phyloP scores from a whole-genome alignment of 345 rosid genomes.

The Gossypium thurberi region DNA sequence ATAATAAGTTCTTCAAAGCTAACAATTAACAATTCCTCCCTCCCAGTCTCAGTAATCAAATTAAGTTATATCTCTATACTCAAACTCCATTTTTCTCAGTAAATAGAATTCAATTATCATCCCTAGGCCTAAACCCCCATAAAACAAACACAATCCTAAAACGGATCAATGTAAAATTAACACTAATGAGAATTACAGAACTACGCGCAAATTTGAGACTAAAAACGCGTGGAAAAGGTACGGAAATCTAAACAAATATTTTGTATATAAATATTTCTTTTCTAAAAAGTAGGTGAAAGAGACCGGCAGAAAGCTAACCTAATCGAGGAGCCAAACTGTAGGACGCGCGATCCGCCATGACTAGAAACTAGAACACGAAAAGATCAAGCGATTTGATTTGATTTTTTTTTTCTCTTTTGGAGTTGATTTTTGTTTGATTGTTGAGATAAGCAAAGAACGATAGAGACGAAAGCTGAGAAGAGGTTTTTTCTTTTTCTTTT shows the following conservation, averaged over 20 bases:
- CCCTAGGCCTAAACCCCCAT: neutral
- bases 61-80: neutral
- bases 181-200: neutral
- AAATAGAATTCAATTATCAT: neutral
- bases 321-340: conserved; percentile 34
- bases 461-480: conserved; percentile 10
- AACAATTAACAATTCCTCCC: neutral
- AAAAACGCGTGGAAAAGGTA: conserved; percentile 4
- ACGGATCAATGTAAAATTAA: neutral
- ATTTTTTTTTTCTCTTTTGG: neutral
- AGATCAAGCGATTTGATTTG: neutral
- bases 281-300: conserved; percentile 3
- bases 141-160: neutral
- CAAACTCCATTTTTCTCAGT: neutral
- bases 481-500: neutral
- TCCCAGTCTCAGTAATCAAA: neutral
- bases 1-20: neutral
- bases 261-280: neutral
- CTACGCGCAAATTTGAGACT: neutral
- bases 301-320: conserved; percentile 27
- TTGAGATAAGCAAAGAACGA: conserved; percentile 10
- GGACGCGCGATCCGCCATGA: conserved; percentile 46
- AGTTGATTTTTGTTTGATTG: conserved; percentile 7
- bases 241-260: neutral
- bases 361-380: neutral